Conservation (phyloP, 345 rosid genomes). For the Streptanthus diversifolius region DNA sequence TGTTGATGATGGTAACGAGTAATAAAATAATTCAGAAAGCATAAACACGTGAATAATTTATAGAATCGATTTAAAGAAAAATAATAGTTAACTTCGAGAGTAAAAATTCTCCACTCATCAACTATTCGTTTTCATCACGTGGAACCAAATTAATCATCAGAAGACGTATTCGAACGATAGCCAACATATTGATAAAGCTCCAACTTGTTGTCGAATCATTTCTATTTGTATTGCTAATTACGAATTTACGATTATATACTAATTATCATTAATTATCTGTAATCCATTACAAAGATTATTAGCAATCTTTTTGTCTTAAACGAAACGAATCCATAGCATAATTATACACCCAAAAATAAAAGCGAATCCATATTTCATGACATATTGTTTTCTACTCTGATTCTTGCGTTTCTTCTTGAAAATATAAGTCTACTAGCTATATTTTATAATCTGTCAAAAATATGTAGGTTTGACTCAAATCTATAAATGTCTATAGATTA, state of each 20-base stretch:
- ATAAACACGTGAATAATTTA: not conserved
- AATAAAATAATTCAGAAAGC: not conserved
- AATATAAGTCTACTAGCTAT: no score
- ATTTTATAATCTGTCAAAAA: no score
- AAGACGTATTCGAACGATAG: slow-evolving; percentile 9
- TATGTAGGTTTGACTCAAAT: no score
- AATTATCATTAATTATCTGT: slow-evolving; percentile 22
- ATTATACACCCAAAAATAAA: slow-evolving; percentile 9
- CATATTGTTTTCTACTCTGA: not conserved
- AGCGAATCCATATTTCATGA: not conserved
- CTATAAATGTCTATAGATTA: no score
- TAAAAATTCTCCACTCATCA: slow-evolving; percentile 31
- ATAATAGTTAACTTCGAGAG: not conserved
- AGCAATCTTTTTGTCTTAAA: not conserved
- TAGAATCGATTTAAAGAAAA: not conserved
- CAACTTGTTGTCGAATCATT: slow-evolving; percentile 20
- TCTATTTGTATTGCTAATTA: not conserved
- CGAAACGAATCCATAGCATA: slow-evolving; percentile 23
- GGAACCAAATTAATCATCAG: slow-evolving; percentile 22
- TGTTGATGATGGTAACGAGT: not conserved
- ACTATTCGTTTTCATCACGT: slow-evolving; percentile 18
- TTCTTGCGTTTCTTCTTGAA: not conserved
- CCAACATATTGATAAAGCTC: slow-evolving; percentile 26
- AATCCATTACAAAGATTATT: slow-evolving; percentile 8
- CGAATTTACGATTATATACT: not conserved